These are phyloP conservation scores for Begonia fuchsioides DNA, from an alignment of 306 rosid species.

Conservation along the genomic window DNA sequence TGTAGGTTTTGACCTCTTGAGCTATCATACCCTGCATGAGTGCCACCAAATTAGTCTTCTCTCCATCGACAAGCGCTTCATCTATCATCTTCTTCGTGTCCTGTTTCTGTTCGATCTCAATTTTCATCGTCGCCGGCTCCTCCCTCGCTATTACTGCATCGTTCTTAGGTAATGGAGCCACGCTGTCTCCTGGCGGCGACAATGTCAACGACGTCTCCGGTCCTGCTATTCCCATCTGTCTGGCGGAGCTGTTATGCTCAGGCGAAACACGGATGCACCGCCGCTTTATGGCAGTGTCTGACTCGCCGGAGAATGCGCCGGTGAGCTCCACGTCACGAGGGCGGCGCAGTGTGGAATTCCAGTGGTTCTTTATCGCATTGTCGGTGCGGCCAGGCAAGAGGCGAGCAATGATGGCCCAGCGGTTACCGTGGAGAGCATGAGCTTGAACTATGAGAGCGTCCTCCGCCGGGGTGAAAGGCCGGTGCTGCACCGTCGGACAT, in stretches of 20 bases:
- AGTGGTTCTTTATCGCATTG: constrained; percentile 86
- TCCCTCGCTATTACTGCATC: constrained; percentile 2
- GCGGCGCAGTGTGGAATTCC: constrained; percentile 87
- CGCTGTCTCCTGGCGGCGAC: constrained; percentile 22
- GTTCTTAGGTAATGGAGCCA: background rate
- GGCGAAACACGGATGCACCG: constrained; percentile 12
- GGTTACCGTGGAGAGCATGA: constrained; percentile 66
- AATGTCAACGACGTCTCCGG: constrained; percentile 43
- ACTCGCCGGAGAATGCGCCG: constrained; percentile 8
- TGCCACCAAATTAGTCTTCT: constrained; percentile 19
- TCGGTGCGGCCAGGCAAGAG: constrained; percentile 79
- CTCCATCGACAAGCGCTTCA: constrained; percentile 6
- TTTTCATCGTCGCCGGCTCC: constrained; percentile 10
- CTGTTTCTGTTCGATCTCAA: background rate
- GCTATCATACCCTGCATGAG: constrained; percentile 54
- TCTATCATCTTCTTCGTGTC: background rate
- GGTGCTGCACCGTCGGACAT: constrained; percentile 78
- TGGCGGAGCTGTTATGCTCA: constrained; percentile 12
- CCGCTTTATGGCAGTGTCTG: constrained; percentile 20
- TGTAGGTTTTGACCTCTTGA: constrained; percentile 49
- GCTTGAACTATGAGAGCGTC: constrained; percentile 45
- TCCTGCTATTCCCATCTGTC: constrained; percentile 2
- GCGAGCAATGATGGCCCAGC: constrained; percentile 91
- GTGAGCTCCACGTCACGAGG: constrained; percentile 11
- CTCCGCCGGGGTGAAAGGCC: constrained; percentile 55